Base-by-base conservation (phyloP, 495 filamentous ascomycete genomes). In the Cladorrhinum samala region DNA sequence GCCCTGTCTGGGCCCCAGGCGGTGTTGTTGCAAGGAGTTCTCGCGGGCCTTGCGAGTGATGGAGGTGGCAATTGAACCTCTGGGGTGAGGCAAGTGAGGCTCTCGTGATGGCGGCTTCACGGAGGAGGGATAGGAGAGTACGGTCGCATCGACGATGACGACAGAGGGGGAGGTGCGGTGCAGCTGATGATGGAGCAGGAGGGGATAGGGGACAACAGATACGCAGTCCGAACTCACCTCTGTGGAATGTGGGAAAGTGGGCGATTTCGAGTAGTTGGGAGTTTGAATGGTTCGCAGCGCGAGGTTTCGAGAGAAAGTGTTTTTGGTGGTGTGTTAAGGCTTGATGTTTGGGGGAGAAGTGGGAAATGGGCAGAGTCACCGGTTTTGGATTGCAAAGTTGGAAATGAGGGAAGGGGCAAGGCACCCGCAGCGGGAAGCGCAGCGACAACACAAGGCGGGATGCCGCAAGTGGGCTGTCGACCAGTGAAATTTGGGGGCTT, bases 351-450 rank as follows among this genome's bases (percentile, higher is more conserved):
- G 63, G 52, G 59, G 46, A 55, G 54, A 60, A 53, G 50, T 46
- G 51, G 56, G 45, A 58, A 62, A 52, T 40, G 54, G 50, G 54
- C 46, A 49, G 56, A 55, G 52, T 53, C 46, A 56, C 50, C 50
- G 53, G 62, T 66, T 68, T 65, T 65, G 60, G 65, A 23, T 54
- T 58, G 66, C 58, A 61, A 60, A 68, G 66, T 66, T 67, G 66
- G 64, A 68, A 68, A 68, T 68, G 66, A 65, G 64, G 64, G 59
- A 66, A 61, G 61, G 61, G 66, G 63, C 66, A 67, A 61, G 62
- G 58, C 63, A n/a, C n/a, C n/a, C n/a, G n/a, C n/a, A n/a, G n/a
- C n/a, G n/a, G n/a, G n/a, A n/a, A 59, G 51, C 55, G 53, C 54
- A 54, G 49, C 56, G 58, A 62, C 61, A 61, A 61, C 63, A 61